Evolutionary conservation across 2,329 filamentous ascomycete species (phyloP).

Genomic region (Clonostachys byssicola): DNA sequence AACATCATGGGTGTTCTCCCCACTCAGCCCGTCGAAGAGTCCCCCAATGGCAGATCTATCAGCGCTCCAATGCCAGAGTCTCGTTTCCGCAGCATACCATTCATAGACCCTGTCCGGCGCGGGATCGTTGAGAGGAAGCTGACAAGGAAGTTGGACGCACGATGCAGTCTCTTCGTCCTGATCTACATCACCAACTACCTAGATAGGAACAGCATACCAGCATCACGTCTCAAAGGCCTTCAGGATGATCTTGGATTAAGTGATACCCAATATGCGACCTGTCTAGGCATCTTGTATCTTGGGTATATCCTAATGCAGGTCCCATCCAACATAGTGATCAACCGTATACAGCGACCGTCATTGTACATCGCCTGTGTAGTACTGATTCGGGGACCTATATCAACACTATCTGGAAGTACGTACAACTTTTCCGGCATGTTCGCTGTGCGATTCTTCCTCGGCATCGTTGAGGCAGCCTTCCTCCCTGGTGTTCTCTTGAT

Average conservation of each 20-base stretch:
- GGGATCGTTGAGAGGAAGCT: constrained; percentile 55
- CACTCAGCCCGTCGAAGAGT: too few species aligned
- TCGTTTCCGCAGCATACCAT: too few species aligned
- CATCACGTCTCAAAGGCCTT: constrained; percentile 61
- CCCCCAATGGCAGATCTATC: too few species aligned
- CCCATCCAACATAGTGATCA: constrained; percentile 54
- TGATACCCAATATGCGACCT: constrained; percentile 59
- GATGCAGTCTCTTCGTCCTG: constrained; percentile 64
- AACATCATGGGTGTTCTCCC: too few species aligned
- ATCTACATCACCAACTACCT: constrained; percentile 75
- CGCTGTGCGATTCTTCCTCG: constrained; percentile 52
- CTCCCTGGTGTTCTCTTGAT: constrained; percentile 60
- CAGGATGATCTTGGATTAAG: constrained; percentile 50
- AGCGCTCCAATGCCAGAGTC: too few species aligned
- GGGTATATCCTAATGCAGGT: constrained; percentile 63
- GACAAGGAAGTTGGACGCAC: constrained; percentile 65
- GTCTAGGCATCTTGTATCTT: constrained; percentile 60
- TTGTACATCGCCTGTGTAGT: constrained; percentile 48
- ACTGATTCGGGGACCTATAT: constrained; percentile 56
- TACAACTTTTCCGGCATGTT: constrained; percentile 51
- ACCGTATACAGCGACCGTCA: constrained; percentile 43
- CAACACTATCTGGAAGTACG: constrained; percentile 48
- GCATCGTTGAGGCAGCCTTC: constrained; percentile 61
- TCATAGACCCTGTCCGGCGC: constrained; percentile 42
- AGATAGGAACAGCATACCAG: constrained; percentile 65